A percentile compares a stretch with the other conserved stretches of the same genome.
Evolutionary conservation across 2,329 filamentous ascomycete species (phyloP).

Genomic region (Hypoxylon sp.): DNA sequence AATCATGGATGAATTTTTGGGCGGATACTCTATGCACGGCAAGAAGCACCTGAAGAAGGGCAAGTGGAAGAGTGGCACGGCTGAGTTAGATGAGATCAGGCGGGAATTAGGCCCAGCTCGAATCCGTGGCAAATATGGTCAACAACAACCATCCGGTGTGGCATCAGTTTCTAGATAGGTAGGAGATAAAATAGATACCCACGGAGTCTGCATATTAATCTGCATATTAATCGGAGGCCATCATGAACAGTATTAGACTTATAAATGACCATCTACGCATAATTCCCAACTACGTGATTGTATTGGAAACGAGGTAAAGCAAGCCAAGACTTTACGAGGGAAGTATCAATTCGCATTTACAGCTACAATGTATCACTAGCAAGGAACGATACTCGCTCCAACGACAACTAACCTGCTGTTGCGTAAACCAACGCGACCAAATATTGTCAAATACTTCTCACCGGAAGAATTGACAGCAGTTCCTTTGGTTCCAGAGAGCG

Average conservation of each 20-base stretch:
- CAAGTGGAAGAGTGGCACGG: constrained; percentile 80
- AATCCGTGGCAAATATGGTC: constrained; percentile 51
- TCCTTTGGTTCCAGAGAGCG: too few species aligned
- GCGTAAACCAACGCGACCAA: constrained; percentile 25
- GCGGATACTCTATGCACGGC: constrained; percentile 73
- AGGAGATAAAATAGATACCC: constrained; percentile 22
- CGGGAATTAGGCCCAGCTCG: constrained; percentile 80
- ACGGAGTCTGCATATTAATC: too few species aligned
- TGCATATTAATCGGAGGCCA: too few species aligned
- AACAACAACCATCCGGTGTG: constrained; percentile 57
- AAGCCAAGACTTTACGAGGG: too few species aligned
- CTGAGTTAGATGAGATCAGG: constrained; percentile 91
- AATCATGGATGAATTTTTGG: constrained; percentile 93
- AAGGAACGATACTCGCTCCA: constrained; percentile 24
- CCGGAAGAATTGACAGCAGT: too few species aligned
- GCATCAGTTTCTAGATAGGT: constrained; percentile 29
- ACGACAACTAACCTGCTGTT: constrained; percentile 17
- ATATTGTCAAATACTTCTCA: too few species aligned
- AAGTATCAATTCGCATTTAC: constrained; percentile 36
- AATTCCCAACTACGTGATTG: too few species aligned
- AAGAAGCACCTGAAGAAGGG: constrained; percentile 83
- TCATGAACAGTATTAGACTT: too few species aligned
- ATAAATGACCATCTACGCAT: too few species aligned
- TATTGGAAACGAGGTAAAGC: too few species aligned
- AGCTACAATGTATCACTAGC: constrained; percentile 34